Base-by-base conservation (phyloP, 495 filamentous ascomycete genomes). In the Penicillium turbatum region DNA sequence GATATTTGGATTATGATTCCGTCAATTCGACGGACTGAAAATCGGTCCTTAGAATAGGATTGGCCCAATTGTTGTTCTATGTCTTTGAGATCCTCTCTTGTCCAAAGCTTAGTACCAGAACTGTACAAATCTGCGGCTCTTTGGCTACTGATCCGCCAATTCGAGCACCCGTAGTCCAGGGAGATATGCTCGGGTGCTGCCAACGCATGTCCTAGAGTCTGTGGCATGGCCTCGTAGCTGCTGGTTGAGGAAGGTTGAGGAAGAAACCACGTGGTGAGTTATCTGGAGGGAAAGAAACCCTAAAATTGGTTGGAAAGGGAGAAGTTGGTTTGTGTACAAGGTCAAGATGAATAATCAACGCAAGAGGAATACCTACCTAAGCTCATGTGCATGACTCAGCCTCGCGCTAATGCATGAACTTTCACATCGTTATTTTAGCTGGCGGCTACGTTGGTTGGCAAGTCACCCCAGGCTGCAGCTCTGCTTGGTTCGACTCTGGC, bases 111-210 rank as follows among this genome's bases (percentile, higher is more conserved):
- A 52, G 54, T 62, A 53, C 67, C 68, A 59, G 60, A 61, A 51
- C 55, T 61, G 56, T 73, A 73, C 44, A 73, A 53, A 60, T 69
- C 68, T 58, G 67, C 56, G 45, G 60, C 68, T 59, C 57, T 56
- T 59, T 73, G 68, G 53, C 70, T 71, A 51, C 65, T 71, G 30
- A 57, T 61, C 61, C 45, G 64, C 70, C 70, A 73, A 58, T 51
- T 38, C 27, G 64, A 58, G 63, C 64, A 64, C 37, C 68, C 67
- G 46, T 70, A 69, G 57, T 72, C 59, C 37, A 71, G 62, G 32
- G 70, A 9, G 37, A 39, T 39, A 39, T 19, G 6, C 37, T 39
- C 16, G 37, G 37, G 16, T 17, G 37, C 7, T 39, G 37, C 37
- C 15, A 39, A 21, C 16, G 5, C 16, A 39, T 19, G 74, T 50